phyloP scores from a whole-genome alignment of 2,329 filamentous ascomycete genomes.

The Colletotrichum sidae region DNA sequence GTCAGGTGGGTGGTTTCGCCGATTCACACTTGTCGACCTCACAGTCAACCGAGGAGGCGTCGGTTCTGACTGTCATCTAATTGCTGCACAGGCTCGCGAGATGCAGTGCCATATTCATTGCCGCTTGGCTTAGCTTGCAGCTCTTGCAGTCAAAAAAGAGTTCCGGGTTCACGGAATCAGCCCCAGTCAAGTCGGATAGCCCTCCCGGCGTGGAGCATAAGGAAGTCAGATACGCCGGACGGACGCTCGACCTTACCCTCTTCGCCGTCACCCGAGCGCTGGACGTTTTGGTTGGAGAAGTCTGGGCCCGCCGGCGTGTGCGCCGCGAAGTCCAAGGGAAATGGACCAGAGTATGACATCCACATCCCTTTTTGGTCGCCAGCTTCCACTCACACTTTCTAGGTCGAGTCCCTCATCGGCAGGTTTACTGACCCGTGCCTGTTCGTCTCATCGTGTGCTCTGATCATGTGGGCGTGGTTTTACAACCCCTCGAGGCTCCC shows the following conservation, averaged over 20 bases:
- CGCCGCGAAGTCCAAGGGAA: conserved; percentile 56
- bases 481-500: conserved; percentile 80
- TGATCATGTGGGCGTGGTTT: conserved; percentile 93
- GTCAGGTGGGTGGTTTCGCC: conserved; percentile 32
- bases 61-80: conserved; percentile 36
- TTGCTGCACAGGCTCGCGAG: conserved; percentile 59
- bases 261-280: conserved; percentile 79
- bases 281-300: conserved; percentile 75
- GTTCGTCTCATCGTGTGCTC: conserved; percentile 77
- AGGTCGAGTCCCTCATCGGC: conserved; percentile 54
- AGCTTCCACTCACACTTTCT: conserved; percentile 39
- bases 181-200: conserved; percentile 45
- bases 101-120: conserved; percentile 68
- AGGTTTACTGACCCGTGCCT: conserved; percentile 72
- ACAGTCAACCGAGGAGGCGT: not conserved
- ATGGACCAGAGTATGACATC: conserved; percentile 59
- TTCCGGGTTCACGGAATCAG: conserved; percentile 54
- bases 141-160: conserved; percentile 68
- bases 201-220: conserved; percentile 43
- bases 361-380: not conserved
- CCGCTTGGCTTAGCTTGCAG: conserved; percentile 67
- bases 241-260: conserved; percentile 85
- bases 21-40: not conserved
- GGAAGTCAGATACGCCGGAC: conserved; percentile 65
- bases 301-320: conserved; percentile 67